phyloP scores from a whole-genome alignment of 805 yeast species.

The Komagataella mondaviorum region DNA sequence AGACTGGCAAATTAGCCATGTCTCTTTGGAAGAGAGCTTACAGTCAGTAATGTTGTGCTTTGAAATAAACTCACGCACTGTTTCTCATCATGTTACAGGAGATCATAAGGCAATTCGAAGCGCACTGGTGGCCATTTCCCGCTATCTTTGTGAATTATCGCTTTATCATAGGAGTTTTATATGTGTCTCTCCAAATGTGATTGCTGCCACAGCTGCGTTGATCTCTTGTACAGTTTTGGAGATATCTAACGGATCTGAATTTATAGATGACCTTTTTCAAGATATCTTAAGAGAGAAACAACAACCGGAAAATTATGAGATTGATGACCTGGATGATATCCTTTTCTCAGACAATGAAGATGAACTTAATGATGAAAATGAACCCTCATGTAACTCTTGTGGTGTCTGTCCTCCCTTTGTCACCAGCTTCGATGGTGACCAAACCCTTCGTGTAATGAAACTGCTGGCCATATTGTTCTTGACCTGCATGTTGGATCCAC shows the following conservation, averaged over 20 bases:
- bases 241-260: conserved; percentile 26
- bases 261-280: conserved; percentile 13
- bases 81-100: conserved; percentile 13
- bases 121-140: conserved; percentile 40
- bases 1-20: conserved; percentile 28
- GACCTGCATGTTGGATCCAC: conserved; percentile 27
- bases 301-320: conserved; percentile 3
- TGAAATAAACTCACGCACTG: conserved; percentile 18
- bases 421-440: conserved; percentile 28
- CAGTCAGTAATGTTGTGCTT: conserved; percentile 14
- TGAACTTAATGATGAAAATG: conserved; percentile 19
- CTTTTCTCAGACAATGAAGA: conserved; percentile 6
- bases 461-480: conserved; percentile 28
- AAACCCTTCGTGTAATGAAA: conserved; percentile 24
- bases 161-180: conserved; percentile 34
- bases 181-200: conserved; percentile 26
- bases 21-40: conserved; percentile 38
- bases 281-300: neutral
- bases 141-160: conserved; percentile 42
- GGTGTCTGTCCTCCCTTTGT: conserved; percentile 31
- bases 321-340: conserved; percentile 7
- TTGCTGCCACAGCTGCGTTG: conserved; percentile 37
- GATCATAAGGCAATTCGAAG: conserved; percentile 23
- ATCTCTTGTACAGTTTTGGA: conserved; percentile 41
- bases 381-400: conserved; percentile 18